Percentiles rank a stretch among this genome's conserved stretches.
These are phyloP conservation scores for Penicillium sp. DNA, from an alignment of 2,329 filamentous ascomycete genomes.

Conservation along the genomic window DNA sequence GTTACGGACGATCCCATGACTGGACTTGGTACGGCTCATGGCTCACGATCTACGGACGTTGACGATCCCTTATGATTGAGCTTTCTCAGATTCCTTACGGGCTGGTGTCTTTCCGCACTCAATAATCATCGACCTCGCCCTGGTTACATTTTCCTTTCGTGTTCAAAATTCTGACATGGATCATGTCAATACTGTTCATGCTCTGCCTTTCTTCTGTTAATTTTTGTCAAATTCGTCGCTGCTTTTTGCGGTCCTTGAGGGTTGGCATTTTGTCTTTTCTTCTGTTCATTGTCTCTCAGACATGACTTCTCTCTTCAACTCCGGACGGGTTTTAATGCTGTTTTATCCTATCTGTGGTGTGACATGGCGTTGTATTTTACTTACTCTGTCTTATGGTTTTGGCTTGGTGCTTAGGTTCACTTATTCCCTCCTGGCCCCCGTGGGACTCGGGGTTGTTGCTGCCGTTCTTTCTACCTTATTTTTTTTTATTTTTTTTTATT, in stretches of 20 bases:
- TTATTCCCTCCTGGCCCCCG: slow-evolving; percentile 19
- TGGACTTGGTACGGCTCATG: slow-evolving; percentile 21
- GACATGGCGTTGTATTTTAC: slow-evolving; percentile 22
- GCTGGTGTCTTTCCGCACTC: slow-evolving; percentile 15
- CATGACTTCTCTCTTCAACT: slow-evolving; percentile 15
- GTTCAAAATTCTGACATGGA: slow-evolving; percentile 33
- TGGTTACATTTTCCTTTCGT: slow-evolving; percentile 25
- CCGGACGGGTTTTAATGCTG: slow-evolving; percentile 19
- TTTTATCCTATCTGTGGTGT: slow-evolving; percentile 15
- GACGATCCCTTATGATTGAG: slow-evolving; percentile 19
- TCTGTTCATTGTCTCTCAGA: slow-evolving; percentile 3
- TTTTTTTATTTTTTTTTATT: neutral
- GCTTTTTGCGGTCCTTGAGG: slow-evolving; percentile 5
- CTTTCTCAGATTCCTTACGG: slow-evolving; percentile 13
- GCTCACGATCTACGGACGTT: slow-evolving; percentile 19
- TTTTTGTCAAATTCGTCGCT: slow-evolving; percentile 15
- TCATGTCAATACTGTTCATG: slow-evolving; percentile 26
- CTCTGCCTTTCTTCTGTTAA: slow-evolving; percentile 20
- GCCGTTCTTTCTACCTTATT: neutral
- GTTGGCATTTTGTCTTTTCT: slow-evolving; percentile 4
- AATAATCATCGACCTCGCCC: slow-evolving; percentile 1
- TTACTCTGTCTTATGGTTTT: slow-evolving; percentile 22
- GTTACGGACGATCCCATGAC: slow-evolving; percentile 32
- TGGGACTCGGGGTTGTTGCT: neutral
- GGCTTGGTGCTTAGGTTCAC: slow-evolving; percentile 23